Percentiles rank a stretch among this genome's conserved stretches.
These are phyloP conservation scores for Flaveria brownii DNA, from an alignment of 129 eudicot genomes.

Conservation along the genomic window DNA sequence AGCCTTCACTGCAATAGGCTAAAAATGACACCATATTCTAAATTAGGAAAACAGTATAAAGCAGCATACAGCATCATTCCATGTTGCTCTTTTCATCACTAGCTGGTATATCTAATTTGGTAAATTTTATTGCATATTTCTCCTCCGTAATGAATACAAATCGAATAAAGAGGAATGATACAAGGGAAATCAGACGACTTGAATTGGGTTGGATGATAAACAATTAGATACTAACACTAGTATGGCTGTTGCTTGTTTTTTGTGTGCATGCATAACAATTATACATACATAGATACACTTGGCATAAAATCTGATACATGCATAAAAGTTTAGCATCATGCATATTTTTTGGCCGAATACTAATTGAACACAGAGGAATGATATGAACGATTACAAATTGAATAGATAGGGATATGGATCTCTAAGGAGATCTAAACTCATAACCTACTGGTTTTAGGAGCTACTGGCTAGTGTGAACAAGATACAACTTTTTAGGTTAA, in stretches of 20 bases:
- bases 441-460: not conserved
- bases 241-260: slow-evolving; percentile 20
- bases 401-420: not conserved
- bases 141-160: no score
- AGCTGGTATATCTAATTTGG: no score
- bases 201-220: slow-evolving; percentile 20
- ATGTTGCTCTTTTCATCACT: no score
- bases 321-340: slow-evolving; percentile 22
- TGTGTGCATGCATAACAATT: not conserved
- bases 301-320: slow-evolving; percentile 22
- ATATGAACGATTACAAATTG: no score
- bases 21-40: no score
- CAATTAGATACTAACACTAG: slow-evolving; percentile 28
- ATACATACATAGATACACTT: slow-evolving; percentile 7
- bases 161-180: slow-evolving; percentile 9
- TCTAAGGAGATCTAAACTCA: not conserved
- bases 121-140: no score
- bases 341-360: not conserved
- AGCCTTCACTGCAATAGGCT: no score
- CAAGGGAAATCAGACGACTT: no score
- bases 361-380: no score
- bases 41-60: no score
- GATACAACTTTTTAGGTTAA: slow-evolving; percentile 8
- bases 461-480: slow-evolving; percentile 12
- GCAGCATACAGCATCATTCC: no score